A percentile compares a stretch with the other conserved stretches of the same genome.
phyloP scores from a whole-genome alignment of 495 filamentous ascomycete species.

The Aspergillus mulundensis region DNA sequence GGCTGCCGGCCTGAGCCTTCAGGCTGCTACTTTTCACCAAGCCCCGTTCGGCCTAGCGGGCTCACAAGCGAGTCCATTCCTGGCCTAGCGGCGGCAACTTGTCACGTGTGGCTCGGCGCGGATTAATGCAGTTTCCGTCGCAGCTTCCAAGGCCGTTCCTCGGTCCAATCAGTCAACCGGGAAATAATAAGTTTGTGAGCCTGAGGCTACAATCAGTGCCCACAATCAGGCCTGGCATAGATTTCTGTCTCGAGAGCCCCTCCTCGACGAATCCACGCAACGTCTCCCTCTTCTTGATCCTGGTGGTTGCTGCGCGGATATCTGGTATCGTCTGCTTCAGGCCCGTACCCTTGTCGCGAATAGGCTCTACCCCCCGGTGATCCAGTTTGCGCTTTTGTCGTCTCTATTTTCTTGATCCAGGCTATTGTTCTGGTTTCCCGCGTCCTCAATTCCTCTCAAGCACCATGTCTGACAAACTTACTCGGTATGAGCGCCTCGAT shows the following conservation, averaged over 20 bases:
- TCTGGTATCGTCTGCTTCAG: constrained; percentile 15
- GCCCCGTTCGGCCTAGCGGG: constrained; percentile 24
- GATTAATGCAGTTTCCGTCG: constrained; percentile 19
- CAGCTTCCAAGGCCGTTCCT: neutral
- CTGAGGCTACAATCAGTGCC: constrained; percentile 21
- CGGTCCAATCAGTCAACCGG: constrained; percentile 25
- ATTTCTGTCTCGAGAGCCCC: constrained; percentile 27
- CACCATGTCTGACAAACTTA: constrained; percentile 82
- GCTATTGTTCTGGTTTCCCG: constrained; percentile 4
- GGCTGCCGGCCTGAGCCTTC: constrained; percentile 24
- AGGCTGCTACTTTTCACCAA: constrained; percentile 24
- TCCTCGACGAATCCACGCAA: constrained; percentile 18
- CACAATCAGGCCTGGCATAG: constrained; percentile 27
- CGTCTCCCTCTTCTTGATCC: constrained; percentile 9
- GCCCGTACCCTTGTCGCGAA: constrained; percentile 17
- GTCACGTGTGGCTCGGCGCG: constrained; percentile 23
- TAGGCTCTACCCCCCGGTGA: constrained; percentile 6
- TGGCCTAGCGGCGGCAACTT: neutral
- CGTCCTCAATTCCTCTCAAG: constrained; percentile 19
- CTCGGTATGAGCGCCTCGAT: constrained; percentile 53
- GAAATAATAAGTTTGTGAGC: constrained; percentile 24
- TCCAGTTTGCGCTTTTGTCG: constrained; percentile 2
- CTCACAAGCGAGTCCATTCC: constrained; percentile 23
- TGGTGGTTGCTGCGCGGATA: constrained; percentile 19
- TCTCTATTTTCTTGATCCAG: neutral